Conservation (phyloP, 139 green algal genomes). For the Closterium sp. region DNA sequence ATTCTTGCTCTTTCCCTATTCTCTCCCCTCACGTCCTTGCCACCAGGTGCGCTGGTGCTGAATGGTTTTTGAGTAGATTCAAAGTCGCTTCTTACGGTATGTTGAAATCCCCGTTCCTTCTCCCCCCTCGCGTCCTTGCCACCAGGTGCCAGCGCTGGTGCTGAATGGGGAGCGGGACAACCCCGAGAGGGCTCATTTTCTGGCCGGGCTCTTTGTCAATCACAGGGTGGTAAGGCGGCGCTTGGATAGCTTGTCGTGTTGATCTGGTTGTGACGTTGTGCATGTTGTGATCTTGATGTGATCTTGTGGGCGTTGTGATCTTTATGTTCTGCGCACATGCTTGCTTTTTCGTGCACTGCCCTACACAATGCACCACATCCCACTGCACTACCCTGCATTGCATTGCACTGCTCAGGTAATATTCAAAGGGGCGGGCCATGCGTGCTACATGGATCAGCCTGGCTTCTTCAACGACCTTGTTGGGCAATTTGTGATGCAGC, state of each 20-base stretch:
- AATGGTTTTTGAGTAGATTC: no score
- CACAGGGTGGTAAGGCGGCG: background rate
- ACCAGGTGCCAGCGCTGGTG: background rate
- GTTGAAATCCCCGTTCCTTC: no score
- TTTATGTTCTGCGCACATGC: no score
- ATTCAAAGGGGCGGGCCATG: background rate
- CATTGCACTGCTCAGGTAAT: background rate
- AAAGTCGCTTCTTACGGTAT: no score
- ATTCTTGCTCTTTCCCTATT: no score
- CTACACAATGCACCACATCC: no score
- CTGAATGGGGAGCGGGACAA: background rate
- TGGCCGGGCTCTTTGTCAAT: background rate
- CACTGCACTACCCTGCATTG: background rate
- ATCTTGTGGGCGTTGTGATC: no score
- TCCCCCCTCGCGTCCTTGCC: background rate
- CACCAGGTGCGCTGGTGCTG: background rate
- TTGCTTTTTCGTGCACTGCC: no score
- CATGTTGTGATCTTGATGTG: no score
- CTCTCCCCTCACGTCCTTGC: no score
- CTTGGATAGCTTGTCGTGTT: no score
- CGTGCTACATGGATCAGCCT: background rate
- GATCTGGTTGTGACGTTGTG: no score
- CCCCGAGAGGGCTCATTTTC: background rate
- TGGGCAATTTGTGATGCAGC: background rate
- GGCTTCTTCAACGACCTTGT: background rate